Evolutionary conservation across 177 flowering plant species (phyloP), one percentile per base, ranked within the genome.

Genomic region (Vitis hybrid): DNA sequence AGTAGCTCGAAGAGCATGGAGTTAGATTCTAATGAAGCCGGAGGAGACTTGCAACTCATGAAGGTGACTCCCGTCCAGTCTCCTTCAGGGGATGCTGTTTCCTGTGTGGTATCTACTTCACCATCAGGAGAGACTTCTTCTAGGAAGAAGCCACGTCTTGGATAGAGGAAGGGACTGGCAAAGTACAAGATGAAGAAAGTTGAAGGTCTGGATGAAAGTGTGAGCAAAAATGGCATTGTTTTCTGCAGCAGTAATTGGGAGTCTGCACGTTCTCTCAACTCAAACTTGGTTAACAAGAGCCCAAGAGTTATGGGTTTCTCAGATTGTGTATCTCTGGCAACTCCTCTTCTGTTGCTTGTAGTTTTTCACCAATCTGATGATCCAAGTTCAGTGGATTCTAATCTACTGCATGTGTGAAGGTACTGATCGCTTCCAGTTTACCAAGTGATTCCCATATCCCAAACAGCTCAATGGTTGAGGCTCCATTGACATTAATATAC

Each of bases 101-200:
- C 85, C 4, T 83, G 76, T 76, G 77, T 64, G 14, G 62, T 82
- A 19, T 75, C 89, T 64, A 52, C 77, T 49, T 72, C 70, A 2
- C 73, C 83, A 0, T 70, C 62, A 21, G 97, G 89, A 21, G 96
- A 87, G 21, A 74, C 82, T 6, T 68, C 78, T 56, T 77, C 90
- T 19, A 82, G 86, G 82, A 96, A 96, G 85, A 96, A 91, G 79
- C 94, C 87, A 54, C 92, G 99, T n/a, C 98, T 96, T 60, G 91
- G 92, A 26, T 96, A 97, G 98, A 98, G 99, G 32, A 93, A 96
- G 78, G 99, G 99, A 50, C 85, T 96, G 78, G 99, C 99, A 17
- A 96, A 94, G 79, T 96, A 91, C 76, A 98, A 96, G 83, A 93
- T 91, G 74, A 83, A 87, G 82, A 89, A 87, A 78, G 92, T 90